These are phyloP conservation scores for Boletus coccyginus DNA, from an alignment of 768 basidiomycete genomes.

Conservation along the genomic window DNA sequence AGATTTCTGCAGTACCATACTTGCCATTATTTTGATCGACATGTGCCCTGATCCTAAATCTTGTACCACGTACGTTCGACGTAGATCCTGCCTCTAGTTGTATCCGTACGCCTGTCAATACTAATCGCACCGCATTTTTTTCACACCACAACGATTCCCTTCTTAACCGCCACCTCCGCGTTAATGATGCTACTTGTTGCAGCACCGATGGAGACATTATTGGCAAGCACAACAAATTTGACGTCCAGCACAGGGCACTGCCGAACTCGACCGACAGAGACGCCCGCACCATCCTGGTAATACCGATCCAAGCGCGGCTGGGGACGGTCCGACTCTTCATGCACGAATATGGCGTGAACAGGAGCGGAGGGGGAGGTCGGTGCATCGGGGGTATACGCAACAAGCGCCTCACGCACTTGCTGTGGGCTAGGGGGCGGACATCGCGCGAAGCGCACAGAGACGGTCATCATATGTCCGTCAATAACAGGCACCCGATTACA, in stretches of 20 bases:
- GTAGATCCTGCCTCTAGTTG: constrained; percentile 9
- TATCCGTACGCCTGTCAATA: neutral
- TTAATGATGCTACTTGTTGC: constrained; percentile 98
- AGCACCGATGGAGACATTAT: constrained; percentile 94
- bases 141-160: constrained; percentile 44
- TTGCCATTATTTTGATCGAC: constrained; percentile 5
- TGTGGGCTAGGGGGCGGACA: constrained; percentile 83
- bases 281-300: constrained; percentile 87
- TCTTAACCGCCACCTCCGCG: constrained; percentile 89
- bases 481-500: constrained; percentile 96
- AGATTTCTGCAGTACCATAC: constrained; percentile 10
- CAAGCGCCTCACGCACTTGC: constrained; percentile 81
- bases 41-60: constrained; percentile 7
- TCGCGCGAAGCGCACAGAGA: constrained; percentile 78
- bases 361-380: constrained; percentile 86
- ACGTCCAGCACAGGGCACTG: constrained; percentile 91
- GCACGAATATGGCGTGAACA: constrained; percentile 80
- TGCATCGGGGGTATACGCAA: constrained; percentile 70
- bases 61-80: neutral
- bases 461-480: constrained; percentile 91
- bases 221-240: constrained; percentile 90
- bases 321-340: constrained; percentile 89
- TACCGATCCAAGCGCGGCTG: constrained; percentile 92
- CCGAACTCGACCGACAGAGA: constrained; percentile 86
- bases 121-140: constrained; percentile 7